Base-by-base conservation (phyloP, 148 eudicot species). In the Nepenthes gracilis region DNA sequence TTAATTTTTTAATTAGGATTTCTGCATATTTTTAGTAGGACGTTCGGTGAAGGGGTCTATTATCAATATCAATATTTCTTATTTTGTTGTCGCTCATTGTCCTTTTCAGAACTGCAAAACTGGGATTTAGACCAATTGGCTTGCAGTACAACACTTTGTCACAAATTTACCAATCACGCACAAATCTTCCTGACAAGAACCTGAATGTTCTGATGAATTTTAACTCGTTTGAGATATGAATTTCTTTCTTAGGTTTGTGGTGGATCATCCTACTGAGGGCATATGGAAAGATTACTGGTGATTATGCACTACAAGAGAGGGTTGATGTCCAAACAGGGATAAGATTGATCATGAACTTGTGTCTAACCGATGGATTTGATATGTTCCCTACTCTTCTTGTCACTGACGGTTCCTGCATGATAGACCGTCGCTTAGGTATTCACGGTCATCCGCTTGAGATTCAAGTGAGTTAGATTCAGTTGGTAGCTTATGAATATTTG, bases 401-500 rank as follows among this genome's bases (percentile, higher is more conserved):
- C 60, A 87, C 95, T 6, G 95, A 87, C 75, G 95, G 95, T 43
- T 87, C 95, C 54, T 87, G 95, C 77, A 87, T 87, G 95, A 82
- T 87, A 69, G 95, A 87, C 77, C 87, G 95, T 12, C 90, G 95
- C 56, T 84, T 87, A 87, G 95, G 95, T 34, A 84, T 87, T 72
- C 95, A 87, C 75, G 90, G 95, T 57, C 95, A 87, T 54, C 95
- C 95, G 50, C 79, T 84, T 50, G 95, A 87, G 77, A 87, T 84
- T 68, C 95, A 87, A 86, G 90, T 87, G 45, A 5, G 48, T 61
- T 35, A 43, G 11, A 11, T 36, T 14, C 7, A 1, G 12, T n/a
- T 34, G 6, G 11, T 34, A 35, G 59, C n/a, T 56, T 56, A 10
- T 10, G 2, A 14, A 6, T 10, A 35, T 36, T 2, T 38, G 36